phyloP scores from a whole-genome alignment of 495 filamentous ascomycete species.

The Lophiotrema nucula region DNA sequence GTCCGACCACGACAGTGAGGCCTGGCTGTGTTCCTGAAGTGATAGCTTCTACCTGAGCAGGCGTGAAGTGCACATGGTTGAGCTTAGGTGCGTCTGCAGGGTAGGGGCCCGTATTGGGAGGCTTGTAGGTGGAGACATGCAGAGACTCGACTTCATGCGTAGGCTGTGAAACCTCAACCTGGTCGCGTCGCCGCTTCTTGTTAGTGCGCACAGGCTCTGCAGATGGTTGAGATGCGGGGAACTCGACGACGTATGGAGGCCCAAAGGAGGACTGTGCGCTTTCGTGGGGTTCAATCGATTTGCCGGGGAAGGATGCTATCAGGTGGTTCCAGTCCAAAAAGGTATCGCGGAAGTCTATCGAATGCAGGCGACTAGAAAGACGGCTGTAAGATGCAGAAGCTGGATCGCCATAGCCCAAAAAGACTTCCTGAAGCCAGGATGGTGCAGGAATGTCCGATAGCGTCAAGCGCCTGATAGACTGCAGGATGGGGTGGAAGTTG shows the following conservation, averaged over 20 bases:
- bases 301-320: constrained; percentile 79
- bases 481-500: constrained; percentile 92
- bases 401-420: constrained; percentile 93
- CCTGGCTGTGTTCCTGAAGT: constrained; percentile 92
- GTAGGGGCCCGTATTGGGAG: constrained; percentile 88
- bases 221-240: constrained; percentile 43
- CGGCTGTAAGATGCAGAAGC: constrained; percentile 81
- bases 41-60: constrained; percentile 88
- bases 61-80: constrained; percentile 85
- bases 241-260: constrained; percentile 82
- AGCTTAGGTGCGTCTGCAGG: constrained; percentile 80
- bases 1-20: constrained; percentile 90
- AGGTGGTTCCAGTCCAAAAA: constrained; percentile 96
- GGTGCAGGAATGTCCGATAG: constrained; percentile 84
- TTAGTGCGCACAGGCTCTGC: constrained; percentile 46
- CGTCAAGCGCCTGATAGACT: constrained; percentile 83
- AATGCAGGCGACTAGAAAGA: constrained; percentile 71
- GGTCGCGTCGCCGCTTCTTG: constrained; percentile 79
- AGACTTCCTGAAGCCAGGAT: constrained; percentile 92
- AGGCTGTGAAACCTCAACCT: constrained; percentile 61
- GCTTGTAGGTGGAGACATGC: constrained; percentile 87
- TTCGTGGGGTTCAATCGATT: constrained; percentile 73
- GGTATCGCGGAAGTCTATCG: constrained; percentile 87
- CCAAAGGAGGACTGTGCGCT: constrained; percentile 70
- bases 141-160: constrained; percentile 65